These are phyloP conservation scores for Lichtheimia corymbifera DNA, from an alignment of 371 early-diverging fungal species.

Conservation along the genomic window DNA sequence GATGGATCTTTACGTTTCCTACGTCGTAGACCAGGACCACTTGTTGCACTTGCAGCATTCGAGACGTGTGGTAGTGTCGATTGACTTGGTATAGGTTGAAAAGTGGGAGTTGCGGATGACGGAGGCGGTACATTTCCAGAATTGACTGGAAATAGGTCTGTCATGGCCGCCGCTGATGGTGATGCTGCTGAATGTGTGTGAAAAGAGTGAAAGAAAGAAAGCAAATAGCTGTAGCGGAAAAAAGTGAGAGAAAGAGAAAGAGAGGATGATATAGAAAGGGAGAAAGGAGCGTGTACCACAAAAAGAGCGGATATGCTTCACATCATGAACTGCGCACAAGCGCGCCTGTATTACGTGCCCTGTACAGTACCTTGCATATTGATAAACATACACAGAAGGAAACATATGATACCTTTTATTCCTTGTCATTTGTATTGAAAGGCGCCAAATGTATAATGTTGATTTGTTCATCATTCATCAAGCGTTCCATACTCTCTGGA, in stretches of 20 bases:
- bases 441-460: neutral
- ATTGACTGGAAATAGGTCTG: constrained; percentile 47
- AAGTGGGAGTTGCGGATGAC: constrained; percentile 30
- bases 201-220: neutral
- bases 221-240: neutral
- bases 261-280: neutral
- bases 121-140: constrained; percentile 49
- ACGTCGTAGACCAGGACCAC: constrained; percentile 12
- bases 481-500: neutral
- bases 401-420: too few species aligned
- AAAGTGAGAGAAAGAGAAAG: neutral
- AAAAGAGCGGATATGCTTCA: too few species aligned
- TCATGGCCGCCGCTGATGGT: constrained; percentile 22
- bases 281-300: neutral
- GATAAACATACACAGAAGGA: neutral
- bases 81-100: constrained; percentile 21
- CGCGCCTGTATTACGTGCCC: neutral
- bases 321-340: neutral
- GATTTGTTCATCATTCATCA: neutral
- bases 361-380: neutral
- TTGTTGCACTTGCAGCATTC: constrained; percentile 1
- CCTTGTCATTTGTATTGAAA: neutral
- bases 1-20: constrained; percentile 29
- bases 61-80: constrained; percentile 9
- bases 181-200: neutral